Base-by-base conservation (phyloP, 768 basidiomycete species). In the Leccinum arenicola region DNA sequence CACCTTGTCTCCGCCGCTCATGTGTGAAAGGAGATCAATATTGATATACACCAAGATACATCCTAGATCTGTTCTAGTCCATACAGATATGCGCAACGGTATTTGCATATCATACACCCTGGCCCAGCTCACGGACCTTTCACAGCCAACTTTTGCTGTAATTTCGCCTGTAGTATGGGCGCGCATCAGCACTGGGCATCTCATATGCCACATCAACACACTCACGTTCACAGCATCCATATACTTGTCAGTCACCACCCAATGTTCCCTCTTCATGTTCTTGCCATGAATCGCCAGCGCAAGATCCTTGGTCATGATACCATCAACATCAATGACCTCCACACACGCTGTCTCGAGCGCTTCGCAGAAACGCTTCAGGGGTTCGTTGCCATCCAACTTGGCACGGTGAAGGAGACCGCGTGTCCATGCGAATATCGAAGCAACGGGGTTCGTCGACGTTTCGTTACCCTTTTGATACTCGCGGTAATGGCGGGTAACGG, bases 351-450 rank as follows among this genome's bases (percentile, higher is more conserved):
- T 80, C 79, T 99, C 97, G 43, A 99, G 82, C 61, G 86, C 84
- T 51, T 80, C 67, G 66, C 89, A 93, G 76, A 96, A 99, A 50
- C 76, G 74, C 54, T 76, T 78, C 29, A 99, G 83, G 35, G 79
- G 78, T 21, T 83, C 84, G 71, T 96, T 98, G 43, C 77, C 78
- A 70, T 99, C 96, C 33, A 98, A 81, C 79, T 93, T 94, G 63
- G 95, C 95, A 64, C 95, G 88, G 77, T 94, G 93, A 55, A 93
- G 77, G 45, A 99, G 82, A 0, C 96, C 96, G 50, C 97, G 87
- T 15, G 96, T 98, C 96, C 96, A 99, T 8, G 96, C 96, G 68
- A 95, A 98, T 78, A 99, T 98, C 57, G 91, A 94, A 49, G 96
- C 96, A 65, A 98, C 95, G 43, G 96, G 95, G 83, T 99, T 99